Base-by-base conservation (phyloP, 345 rosid species). In the Cochlearia excelsa region DNA sequence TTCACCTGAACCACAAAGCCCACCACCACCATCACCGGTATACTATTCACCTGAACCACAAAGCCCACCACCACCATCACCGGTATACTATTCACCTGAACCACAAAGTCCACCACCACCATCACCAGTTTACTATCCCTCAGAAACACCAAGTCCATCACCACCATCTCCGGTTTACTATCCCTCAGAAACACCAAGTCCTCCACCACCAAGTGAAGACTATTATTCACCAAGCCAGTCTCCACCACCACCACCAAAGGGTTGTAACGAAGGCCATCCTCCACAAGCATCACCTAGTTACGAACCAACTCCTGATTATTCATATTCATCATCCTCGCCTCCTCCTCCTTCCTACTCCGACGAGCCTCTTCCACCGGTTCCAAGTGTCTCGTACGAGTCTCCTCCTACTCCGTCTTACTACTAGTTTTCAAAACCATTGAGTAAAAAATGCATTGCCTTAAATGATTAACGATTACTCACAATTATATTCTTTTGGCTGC, bases 351-450 rank as follows among this genome's bases (percentile, higher is more conserved):
- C 71, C 28, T 59, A 56, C 57, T 68, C 67, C 0, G 75, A 61
- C 51, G 40, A 68, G 3, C 80, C 81, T 40, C 81, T 77, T 26
- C 86, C 88, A 54, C 93, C 93, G 31, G 46, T 75, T 5, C 31
- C 62, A 49, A 84, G 84, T 46, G 81, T 84, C 46, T 74, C 83
- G 46, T 81, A 81, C 55, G 82, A 79, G 2, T 81, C 89, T 34
- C 82, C 90, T 30, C 82, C 90, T 9, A 78, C 87, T 4, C 61
- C 67, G 48, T 47, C 70, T 59, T 82, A 82, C 75, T 77, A 80
- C 69, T 84, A 69, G 66, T 61, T 65, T 65, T 61, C 33, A 64
- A 39, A 63, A 31, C 61, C 38, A 33, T 54, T 16, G 67, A 69
- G 61, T 57, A 40, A 50, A 61, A 58, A 43, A 43, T 65, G 49